These are phyloP conservation scores for Trypanosoma brucei DNA, from an alignment of 208 protist species.

Conservation along the genomic window DNA sequence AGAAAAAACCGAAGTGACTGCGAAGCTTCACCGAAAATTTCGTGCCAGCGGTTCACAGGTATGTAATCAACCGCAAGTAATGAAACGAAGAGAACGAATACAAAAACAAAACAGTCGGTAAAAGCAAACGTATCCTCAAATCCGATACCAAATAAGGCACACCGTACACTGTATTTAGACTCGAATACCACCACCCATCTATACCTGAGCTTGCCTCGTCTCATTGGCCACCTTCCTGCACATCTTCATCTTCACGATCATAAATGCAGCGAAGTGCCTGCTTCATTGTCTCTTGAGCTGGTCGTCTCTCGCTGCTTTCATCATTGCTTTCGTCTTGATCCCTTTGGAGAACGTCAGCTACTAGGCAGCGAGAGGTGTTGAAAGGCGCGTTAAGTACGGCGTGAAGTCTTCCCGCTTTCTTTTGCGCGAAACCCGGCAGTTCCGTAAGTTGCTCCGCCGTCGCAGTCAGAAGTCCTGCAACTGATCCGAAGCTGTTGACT, in stretches of 20 bases:
- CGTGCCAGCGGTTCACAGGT: too few species aligned
- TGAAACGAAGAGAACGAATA: too few species aligned
- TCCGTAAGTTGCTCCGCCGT: conserved; percentile 25
- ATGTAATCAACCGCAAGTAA: too few species aligned
- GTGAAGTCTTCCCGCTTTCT: conserved; percentile 45
- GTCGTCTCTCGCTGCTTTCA: neutral
- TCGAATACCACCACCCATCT: too few species aligned
- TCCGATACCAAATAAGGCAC: too few species aligned
- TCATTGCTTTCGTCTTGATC: neutral
- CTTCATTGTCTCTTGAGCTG: conserved; percentile 30
- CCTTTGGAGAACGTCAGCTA: conserved; percentile 35
- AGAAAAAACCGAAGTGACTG: too few species aligned
- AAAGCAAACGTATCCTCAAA: too few species aligned
- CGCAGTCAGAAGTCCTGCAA: conserved; percentile 50
- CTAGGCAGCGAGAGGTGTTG: conserved; percentile 31
- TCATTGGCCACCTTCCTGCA: neutral
- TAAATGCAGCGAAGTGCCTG: conserved; percentile 18
- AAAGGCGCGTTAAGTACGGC: conserved; percentile 54
- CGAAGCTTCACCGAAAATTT: too few species aligned
- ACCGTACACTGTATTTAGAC: too few species aligned
- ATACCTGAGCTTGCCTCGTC: neutral
- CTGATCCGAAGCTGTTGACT: conserved; percentile 40
- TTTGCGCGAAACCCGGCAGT: conserved; percentile 54
- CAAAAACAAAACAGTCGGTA: too few species aligned
- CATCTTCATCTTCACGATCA: conserved; percentile 32